Percentiles rank a stretch among this genome's conserved stretches.
phyloP scores from a whole-genome alignment of 108 stramenopile species.

The Discostella pseudostelligera region DNA sequence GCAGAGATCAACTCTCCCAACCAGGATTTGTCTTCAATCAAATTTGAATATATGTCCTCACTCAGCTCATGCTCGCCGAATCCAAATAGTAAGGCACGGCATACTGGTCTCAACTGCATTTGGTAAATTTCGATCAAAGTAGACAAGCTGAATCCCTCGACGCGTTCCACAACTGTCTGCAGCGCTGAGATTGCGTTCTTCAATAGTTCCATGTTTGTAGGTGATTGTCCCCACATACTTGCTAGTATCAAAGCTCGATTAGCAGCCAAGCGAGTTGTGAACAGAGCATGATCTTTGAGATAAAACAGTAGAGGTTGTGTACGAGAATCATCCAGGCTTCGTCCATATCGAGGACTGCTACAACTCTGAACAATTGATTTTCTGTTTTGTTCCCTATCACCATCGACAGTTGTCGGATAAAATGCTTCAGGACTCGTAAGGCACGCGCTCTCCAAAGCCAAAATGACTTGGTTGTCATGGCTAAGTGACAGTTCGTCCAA shows the following conservation, averaged over 20 bases:
- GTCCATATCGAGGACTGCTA: constrained; percentile 13
- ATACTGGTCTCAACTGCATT: constrained; percentile 58
- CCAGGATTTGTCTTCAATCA: constrained; percentile 63
- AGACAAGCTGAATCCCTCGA: constrained; percentile 29
- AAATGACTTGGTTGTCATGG: constrained; percentile 56
- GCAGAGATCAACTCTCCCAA: constrained; percentile 41
- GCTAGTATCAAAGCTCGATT: constrained; percentile 74
- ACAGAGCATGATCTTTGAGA: constrained; percentile 38
- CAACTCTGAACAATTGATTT: constrained; percentile 36
- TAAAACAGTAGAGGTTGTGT: constrained; percentile 40
- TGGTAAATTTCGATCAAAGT: constrained; percentile 73
- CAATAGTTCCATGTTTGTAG: constrained; percentile 48
- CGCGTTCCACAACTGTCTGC: constrained; percentile 39
- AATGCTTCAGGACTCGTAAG: constrained; percentile 56
- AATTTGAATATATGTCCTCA: constrained; percentile 49
- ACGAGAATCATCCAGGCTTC: constrained; percentile 24
- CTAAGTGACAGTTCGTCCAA: constrained; percentile 72
- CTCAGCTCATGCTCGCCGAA: constrained; percentile 68
- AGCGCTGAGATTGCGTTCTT: constrained; percentile 52
- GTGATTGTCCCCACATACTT: constrained; percentile 55
- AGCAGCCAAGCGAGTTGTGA: constrained; percentile 51
- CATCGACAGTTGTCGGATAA: constrained; percentile 60
- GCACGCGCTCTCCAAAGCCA: constrained; percentile 69
- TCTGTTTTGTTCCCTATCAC: constrained; percentile 40
- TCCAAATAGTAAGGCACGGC: constrained; percentile 72